Base-by-base conservation (phyloP, 495 filamentous ascomycete genomes). In the Penicillium bialowiezense region DNA sequence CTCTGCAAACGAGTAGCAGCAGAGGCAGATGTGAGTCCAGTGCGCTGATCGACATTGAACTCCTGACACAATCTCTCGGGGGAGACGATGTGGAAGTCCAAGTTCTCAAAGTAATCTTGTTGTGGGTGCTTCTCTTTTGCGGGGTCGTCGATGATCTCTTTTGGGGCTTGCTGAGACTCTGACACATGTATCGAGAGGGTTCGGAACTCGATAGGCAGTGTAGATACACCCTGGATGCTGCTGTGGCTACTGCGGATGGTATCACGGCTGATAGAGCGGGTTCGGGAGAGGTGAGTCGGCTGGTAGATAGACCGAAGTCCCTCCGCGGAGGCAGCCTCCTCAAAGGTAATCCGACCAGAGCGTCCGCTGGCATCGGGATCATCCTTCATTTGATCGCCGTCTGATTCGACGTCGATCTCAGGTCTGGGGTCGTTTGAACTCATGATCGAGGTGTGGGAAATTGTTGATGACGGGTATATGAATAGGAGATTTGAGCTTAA, bases 1-100 rank as follows among this genome's bases (percentile, higher is more conserved):
- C 80, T 71, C 29, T 72, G 69, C 7, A 80, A 65, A 29, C 74
- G 72, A 3, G 69, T 68, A 6, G 68, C 58, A 7, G 71, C 74
- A 5, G 64, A 47, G 0, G 51, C 48, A 5, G 36, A 19, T 39
- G 60, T 72, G 13, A 71, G 58, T 3, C 68, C 68, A 12, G 51
- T 51, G 7, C 58, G 54, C 18, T 42, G 37, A 17, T 67, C 59
- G 28, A 68, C 62, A 29, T 65, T 69, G 56, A 71, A 67, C 41
- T 68, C 48, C 38, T 62, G 63, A 29, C 51, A 62, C n/a, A 71
- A 43, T 7, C 54, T 48, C 3, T 69, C 59, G n/a, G 56, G 23
- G 14, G 44, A 23, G 20, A 73, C 44, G 13, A 41, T 59, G 29
- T 77, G 74, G 51, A 65, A 72, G 44, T 75, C 62, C 35, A 71